These are phyloP conservation scores for Aegilops tauschii DNA, from an alignment of 176 grass and related monocot genomes.

Conservation along the genomic window DNA sequence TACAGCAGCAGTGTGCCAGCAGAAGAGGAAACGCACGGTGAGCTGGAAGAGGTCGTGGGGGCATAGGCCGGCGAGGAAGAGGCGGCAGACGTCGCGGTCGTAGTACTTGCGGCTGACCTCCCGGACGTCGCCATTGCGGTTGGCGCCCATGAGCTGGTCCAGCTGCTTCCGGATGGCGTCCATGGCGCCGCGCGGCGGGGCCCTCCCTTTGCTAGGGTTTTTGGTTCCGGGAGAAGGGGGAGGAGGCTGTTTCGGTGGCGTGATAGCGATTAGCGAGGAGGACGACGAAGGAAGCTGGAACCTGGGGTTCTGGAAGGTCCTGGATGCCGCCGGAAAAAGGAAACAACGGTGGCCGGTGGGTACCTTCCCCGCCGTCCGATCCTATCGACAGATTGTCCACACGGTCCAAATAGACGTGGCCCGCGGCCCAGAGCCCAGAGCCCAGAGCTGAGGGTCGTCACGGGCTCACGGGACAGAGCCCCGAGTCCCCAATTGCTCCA, in stretches of 20 bases:
- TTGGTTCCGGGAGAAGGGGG: neutral
- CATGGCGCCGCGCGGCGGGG: conserved; percentile 28
- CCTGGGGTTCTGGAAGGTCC: neutral
- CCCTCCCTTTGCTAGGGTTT: conserved; percentile 29
- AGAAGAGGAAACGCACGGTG: conserved; percentile 44
- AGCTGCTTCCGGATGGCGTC: conserved; percentile 93
- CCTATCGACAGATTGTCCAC: neutral
- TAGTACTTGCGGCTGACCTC: conserved; percentile 92
- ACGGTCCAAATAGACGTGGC: neutral
- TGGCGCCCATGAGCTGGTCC: conserved; percentile 96
- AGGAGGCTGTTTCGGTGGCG: neutral
- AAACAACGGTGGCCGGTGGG: neutral
- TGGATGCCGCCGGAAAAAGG: neutral
- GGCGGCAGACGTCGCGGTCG: conserved; percentile 91
- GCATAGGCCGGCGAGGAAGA: conserved; percentile 84
- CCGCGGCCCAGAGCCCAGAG: neutral
- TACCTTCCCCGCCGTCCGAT: neutral
- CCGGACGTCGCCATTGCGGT: conserved; percentile 78
- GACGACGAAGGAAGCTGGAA: neutral
- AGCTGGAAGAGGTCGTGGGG: conserved; percentile 99
- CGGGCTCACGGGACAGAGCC: neutral
- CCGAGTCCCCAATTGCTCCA: neutral
- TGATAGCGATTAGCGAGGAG: neutral
- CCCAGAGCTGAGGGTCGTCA: neutral
- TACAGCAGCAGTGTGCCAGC: too few species aligned